These are phyloP conservation scores for Cicer cuneatum DNA, from an alignment of 306 rosid species.

Conservation along the genomic window DNA sequence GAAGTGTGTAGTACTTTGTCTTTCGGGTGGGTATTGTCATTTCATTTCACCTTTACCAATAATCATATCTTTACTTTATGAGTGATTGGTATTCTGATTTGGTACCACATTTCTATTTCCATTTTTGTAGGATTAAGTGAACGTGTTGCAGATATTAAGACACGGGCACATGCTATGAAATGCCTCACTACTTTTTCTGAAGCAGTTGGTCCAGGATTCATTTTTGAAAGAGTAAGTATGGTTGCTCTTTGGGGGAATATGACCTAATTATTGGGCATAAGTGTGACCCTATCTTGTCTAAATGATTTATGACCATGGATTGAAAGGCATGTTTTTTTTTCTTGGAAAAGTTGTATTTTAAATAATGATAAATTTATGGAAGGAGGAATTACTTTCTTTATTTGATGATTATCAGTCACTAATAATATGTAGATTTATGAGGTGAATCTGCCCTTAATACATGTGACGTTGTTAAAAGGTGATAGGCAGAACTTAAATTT, in stretches of 20 bases:
- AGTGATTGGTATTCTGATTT: conserved; percentile 4
- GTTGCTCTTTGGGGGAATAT: conserved; percentile 27
- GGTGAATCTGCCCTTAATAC: background rate
- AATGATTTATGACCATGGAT: background rate
- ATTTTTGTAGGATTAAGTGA: conserved; percentile 78
- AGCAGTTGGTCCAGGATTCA: conserved; percentile 97
- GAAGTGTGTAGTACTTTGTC: conserved; percentile 94
- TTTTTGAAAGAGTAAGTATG: conserved; percentile 89
- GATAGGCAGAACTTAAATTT: background rate
- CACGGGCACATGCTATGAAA: conserved; percentile 88
- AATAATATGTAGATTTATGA: conserved; percentile 14
- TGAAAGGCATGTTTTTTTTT: background rate
- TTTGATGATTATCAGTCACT: conserved; percentile 15
- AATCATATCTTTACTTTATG: background rate
- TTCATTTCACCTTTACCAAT: conserved; percentile 2
- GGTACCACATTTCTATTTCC: conserved; percentile 30
- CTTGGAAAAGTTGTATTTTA: background rate
- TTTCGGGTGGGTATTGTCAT: conserved; percentile 67
- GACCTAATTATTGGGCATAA: background rate
- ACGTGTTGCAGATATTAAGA: conserved; percentile 99
- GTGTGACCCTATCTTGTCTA: conserved; percentile 7
- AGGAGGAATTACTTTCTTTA: background rate
- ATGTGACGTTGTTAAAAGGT: background rate
- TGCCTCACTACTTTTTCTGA: conserved; percentile 89
- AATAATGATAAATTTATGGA: background rate